Evolutionary conservation across 2,329 filamentous ascomycete genomes (phyloP).

Genomic region (Fusarium armeniacum): DNA sequence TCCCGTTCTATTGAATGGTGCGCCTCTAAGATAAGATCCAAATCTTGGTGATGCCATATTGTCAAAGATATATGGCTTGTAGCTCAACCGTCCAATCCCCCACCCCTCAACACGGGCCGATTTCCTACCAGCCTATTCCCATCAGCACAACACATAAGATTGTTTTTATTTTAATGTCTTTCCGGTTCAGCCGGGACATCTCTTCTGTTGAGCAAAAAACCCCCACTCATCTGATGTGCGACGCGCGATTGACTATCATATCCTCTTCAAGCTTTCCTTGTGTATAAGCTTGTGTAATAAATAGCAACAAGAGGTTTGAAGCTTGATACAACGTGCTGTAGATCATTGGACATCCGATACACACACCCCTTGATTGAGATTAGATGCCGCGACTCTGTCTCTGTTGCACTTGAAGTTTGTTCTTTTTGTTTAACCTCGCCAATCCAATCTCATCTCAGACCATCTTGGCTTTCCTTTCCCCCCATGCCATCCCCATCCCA

Average conservation of each 20-base stretch:
- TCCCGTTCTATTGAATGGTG: conserved; percentile 38
- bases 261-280: conserved; percentile 21
- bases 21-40: conserved; percentile 41
- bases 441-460: conserved; percentile 49
- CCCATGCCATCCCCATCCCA: conserved; percentile 32
- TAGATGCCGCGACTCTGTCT: conserved; percentile 14
- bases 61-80: conserved; percentile 37
- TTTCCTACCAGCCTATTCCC: conserved; percentile 29
- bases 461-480: conserved; percentile 24
- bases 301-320: conserved; percentile 2
- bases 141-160: conserved; percentile 5
- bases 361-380: conserved; percentile 7
- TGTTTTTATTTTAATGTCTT: conserved; percentile 2
- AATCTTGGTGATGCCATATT: conserved; percentile 45
- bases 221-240: conserved; percentile 13
- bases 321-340: conserved; percentile 6
- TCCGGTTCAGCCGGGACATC: conserved; percentile 41
- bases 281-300: conserved; percentile 30
- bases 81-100: conserved; percentile 15
- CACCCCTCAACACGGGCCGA: conserved; percentile 46
- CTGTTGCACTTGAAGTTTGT: conserved; percentile 7
- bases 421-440: conserved; percentile 25
- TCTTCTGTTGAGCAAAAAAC: conserved; percentile 21
- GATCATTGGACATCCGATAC: conserved; percentile 12
- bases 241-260: conserved; percentile 4